Base-by-base conservation (phyloP, 192 early-diverging fungal species). In the Cetraspora pellucida region DNA sequence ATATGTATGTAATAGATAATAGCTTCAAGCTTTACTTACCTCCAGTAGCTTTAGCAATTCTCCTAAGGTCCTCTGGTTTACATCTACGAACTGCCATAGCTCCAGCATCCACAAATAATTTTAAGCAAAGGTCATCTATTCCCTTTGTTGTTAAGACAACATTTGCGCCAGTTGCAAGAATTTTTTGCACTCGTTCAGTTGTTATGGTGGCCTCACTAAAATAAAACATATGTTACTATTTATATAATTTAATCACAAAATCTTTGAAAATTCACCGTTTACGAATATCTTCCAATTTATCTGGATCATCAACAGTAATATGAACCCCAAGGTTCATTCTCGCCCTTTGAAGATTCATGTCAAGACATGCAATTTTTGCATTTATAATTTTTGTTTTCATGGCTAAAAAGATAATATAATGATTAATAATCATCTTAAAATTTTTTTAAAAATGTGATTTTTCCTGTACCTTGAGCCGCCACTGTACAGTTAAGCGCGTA, bases 401-500 rank as follows among this genome's bases (percentile, higher is more conserved):
- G 54, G 96, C 96, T 75, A 65, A 30, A 64, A 52, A 28, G n/a
- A 65, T 44, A 19, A 65, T 25, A 59, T 10, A 21, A 6, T 27
- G 10, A 25, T 21, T 23, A 21, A 10, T 25, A 59, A 10, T 4
- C 23, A 59, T 25, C 19, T 13, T 61, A 13, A 4, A 66, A 43
- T 6, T 16, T 43, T 37, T 44, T 44, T 0, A 50, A 10, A 11
- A 23, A 71, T 2, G 19, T 25, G 6, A 17, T 71, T 65, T n/a
- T 16, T 14, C 19, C 7, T 16, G 30, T 64, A 75, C 74, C 74
- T 84, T 97, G 94, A 64, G 95, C 92, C 27, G 96, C 96, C 27
- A 99, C 93, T 7, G 97, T 98, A 81, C 98, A 98, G 87, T 98
- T 97, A 63, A 99, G 84, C 0, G 98, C 97, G 81, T 99, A 98